Base-by-base conservation (phyloP, 441 rosid genomes). In the Erodium texanum region DNA sequence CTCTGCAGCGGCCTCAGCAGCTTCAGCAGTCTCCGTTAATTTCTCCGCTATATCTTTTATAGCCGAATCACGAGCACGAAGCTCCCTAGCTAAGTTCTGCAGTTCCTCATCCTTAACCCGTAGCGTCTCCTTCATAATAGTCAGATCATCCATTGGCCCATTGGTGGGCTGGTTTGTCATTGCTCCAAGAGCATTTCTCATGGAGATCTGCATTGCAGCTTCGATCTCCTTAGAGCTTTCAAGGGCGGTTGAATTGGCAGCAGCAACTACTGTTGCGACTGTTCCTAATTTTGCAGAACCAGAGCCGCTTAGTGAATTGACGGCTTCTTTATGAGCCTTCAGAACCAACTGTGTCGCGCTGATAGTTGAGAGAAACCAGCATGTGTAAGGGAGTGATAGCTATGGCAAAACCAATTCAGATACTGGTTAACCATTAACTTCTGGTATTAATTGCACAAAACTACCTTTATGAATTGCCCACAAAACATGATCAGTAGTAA, bases 11-110 rank as follows among this genome's bases (percentile, higher is more conserved):
- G 87, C 87, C 79, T 88, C 97, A 63, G 98, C 99, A 72, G 99
- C 98, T 81, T 94, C 99, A 70, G 99, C 97, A 9, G 99, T 94
- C 85, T 92, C 99, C n/a, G 98, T 76, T 24, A 94, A 80, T 78
- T 88, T 94, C 24, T 94, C 96, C 27, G 98, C 99, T 73, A 94
- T 85, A 61, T 92, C 94, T 73, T 82, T 94, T 64, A 94, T 93
- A 22, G 84, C 89, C 66, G 96, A 85, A 82, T 93, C 97, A 24
- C 90, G 89, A 59, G 99, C 92, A 76, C 97, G 96, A 73, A 93
- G 76, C 62, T 90, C 93, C 68, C 98, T 76, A 6, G 97, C 94
- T 79, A 92, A 79, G 78, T 86, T 94, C 66, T 86, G 92, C 70
- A 94, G 77, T 73, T 94, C 99, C 81, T 94, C 99, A 82, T 94